Evolutionary conservation across 306 rosid genomes (phyloP).

Genomic region (Hippophae rhamnoides): DNA sequence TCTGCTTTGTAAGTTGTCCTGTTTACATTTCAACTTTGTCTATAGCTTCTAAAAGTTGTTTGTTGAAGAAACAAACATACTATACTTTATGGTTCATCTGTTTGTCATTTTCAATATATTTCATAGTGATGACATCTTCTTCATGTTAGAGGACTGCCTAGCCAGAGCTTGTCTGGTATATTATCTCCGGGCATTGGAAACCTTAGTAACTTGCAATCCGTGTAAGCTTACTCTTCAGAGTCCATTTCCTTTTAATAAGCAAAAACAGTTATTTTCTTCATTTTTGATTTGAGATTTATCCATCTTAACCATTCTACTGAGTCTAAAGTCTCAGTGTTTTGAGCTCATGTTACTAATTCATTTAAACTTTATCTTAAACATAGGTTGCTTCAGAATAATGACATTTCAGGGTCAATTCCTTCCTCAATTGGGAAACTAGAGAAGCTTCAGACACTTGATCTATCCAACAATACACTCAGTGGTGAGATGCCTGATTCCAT

Average conservation of each 20-base stretch:
- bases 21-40: slow-evolving; percentile 5
- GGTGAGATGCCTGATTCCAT: slow-evolving; percentile 78
- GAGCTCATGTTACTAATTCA: neutral
- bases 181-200: slow-evolving; percentile 82
- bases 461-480: slow-evolving; percentile 61
- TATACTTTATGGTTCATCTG: neutral
- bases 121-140: slow-evolving; percentile 4
- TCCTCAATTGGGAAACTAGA: slow-evolving; percentile 60
- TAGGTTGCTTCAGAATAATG: slow-evolving; percentile 95
- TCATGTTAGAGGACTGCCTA: slow-evolving; percentile 70
- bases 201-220: slow-evolving; percentile 70
- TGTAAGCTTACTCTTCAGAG: slow-evolving; percentile 48
- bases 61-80: slow-evolving; percentile 3
- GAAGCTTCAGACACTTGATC: slow-evolving; percentile 90
- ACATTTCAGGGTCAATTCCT: slow-evolving; percentile 76
- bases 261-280: too few relatives aligned
- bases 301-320: too few relatives aligned
- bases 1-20: slow-evolving; percentile 68
- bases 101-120: slow-evolving; percentile 3
- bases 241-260: neutral
- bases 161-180: slow-evolving; percentile 88
- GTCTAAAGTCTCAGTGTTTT: slow-evolving; percentile 8
- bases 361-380: slow-evolving; percentile 7
- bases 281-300: too few relatives aligned
- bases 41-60: slow-evolving; percentile 13